phyloP scores from a whole-genome alignment of 768 basidiomycete genomes.

The Suillus subalutaceus region DNA sequence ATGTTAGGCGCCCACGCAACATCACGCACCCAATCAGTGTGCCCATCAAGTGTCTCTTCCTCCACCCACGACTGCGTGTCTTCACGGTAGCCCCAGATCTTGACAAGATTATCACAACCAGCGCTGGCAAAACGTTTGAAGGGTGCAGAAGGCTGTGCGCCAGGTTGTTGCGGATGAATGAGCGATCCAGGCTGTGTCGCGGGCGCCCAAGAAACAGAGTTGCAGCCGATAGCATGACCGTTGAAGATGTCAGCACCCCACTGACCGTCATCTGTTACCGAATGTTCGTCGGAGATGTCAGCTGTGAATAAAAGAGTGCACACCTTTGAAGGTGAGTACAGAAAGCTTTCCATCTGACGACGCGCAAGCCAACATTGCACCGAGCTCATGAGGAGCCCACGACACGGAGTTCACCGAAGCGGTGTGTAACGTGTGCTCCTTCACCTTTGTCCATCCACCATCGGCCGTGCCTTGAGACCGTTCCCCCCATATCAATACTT shows the following conservation, averaged over 20 bases:
- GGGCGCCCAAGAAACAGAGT: slow-evolving; percentile 97
- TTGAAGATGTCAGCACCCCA: slow-evolving; percentile 96
- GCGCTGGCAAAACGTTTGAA: slow-evolving; percentile 95
- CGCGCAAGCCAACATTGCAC: slow-evolving; percentile 95
- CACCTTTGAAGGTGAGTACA: slow-evolving; percentile 95
- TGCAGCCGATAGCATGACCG: slow-evolving; percentile 95
- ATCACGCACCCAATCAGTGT: slow-evolving; percentile 97
- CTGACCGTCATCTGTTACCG: slow-evolving; percentile 82
- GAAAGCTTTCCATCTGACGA: slow-evolving; percentile 97
- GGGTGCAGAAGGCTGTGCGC: slow-evolving; percentile 41
- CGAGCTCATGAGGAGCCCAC: slow-evolving; percentile 99
- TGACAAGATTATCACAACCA: slow-evolving; percentile 94
- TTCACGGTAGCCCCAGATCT: slow-evolving; percentile 91
- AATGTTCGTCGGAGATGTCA: not conserved
- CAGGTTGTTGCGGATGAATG: slow-evolving; percentile 65
- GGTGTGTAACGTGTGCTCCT: slow-evolving; percentile 92
- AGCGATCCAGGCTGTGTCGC: slow-evolving; percentile 86
- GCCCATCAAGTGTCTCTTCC: slow-evolving; percentile 89
- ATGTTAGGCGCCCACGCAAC: slow-evolving; percentile 99
- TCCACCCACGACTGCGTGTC: slow-evolving; percentile 88
- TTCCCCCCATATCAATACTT: slow-evolving; percentile 98
- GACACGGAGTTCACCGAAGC: slow-evolving; percentile 98
- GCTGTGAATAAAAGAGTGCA: slow-evolving; percentile 26
- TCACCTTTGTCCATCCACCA: slow-evolving; percentile 89
- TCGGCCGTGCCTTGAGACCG: slow-evolving; percentile 54